These are phyloP conservation scores for Penicillium sp. DNA, from an alignment of 2,329 filamentous ascomycete species.

Conservation along the genomic window DNA sequence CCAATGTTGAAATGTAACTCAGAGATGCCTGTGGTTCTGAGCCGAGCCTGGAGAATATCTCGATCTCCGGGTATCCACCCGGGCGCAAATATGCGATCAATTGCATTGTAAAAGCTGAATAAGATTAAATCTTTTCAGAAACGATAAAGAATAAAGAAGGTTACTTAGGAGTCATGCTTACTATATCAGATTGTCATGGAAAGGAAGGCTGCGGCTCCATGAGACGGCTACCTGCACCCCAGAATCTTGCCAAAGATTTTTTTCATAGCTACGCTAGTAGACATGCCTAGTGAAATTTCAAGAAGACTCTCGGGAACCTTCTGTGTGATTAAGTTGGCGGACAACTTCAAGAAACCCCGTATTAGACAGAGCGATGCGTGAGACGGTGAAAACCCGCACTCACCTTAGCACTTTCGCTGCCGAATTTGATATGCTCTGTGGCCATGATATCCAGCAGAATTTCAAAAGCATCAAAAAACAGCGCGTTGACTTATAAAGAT, in stretches of 20 bases:
- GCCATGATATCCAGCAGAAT: background rate
- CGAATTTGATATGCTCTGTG: background rate
- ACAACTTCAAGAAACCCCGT: background rate
- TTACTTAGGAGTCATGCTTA: background rate
- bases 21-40: slow-evolving; percentile 92
- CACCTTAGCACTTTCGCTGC: background rate
- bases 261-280: background rate
- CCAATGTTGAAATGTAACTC: slow-evolving; percentile 92
- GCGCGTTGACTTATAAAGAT: no score
- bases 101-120: slow-evolving; percentile 76
- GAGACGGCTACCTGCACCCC: background rate
- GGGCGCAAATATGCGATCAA: slow-evolving; percentile 74
- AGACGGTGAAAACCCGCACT: background rate
- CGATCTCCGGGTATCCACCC: slow-evolving; percentile 92
- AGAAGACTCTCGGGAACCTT: background rate
- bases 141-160: background rate
- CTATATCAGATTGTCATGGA: background rate
- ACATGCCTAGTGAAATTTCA: background rate
- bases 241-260: background rate
- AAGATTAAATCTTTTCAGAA: background rate
- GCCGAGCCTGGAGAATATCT: slow-evolving; percentile 84
- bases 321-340: background rate
- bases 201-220: background rate
- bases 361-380: background rate
- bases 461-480: background rate